Conservation (phyloP, 2,329 filamentous ascomycete species). For the Dactylella cylindrospora region DNA sequence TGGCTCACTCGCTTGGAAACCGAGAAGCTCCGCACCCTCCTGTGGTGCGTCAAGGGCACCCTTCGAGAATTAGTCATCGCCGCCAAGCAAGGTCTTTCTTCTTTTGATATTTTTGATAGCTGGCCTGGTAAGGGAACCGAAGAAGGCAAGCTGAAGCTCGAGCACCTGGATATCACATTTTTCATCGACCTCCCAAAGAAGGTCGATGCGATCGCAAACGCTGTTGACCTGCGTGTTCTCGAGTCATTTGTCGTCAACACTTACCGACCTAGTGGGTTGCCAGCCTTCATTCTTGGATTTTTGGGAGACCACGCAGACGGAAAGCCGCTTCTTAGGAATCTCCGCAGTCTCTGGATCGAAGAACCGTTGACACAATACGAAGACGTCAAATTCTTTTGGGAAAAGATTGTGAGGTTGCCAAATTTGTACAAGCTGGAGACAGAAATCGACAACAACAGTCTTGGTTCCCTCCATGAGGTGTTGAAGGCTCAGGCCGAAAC, state of each 20-base stretch:
- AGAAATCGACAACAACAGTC: constrained; percentile 36
- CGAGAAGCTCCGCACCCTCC: constrained; percentile 34
- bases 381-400: constrained; percentile 35
- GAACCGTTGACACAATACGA: constrained; percentile 35
- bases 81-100: constrained; percentile 35
- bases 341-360: constrained; percentile 38
- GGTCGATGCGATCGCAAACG: constrained; percentile 32
- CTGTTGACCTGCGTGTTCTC: constrained; percentile 31
- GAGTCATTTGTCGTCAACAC: constrained; percentile 36
- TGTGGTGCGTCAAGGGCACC: constrained; percentile 39
- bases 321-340: constrained; percentile 29
- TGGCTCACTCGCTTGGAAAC: constrained; percentile 40
- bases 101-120: constrained; percentile 38
- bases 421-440: constrained; percentile 30
- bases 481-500: constrained; percentile 15
- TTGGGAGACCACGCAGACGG: constrained; percentile 34
- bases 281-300: constrained; percentile 37
- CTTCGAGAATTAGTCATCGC: constrained; percentile 37
- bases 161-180: constrained; percentile 37
- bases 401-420: constrained; percentile 26
- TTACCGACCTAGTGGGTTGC: constrained; percentile 33
- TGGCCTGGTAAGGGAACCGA: constrained; percentile 29
- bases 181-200: constrained; percentile 43
- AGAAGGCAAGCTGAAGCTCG: constrained; percentile 37
- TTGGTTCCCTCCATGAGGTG: constrained; percentile 21